phyloP scores from a whole-genome alignment of 176 grass and related monocot species.

The Carex littledalei region DNA sequence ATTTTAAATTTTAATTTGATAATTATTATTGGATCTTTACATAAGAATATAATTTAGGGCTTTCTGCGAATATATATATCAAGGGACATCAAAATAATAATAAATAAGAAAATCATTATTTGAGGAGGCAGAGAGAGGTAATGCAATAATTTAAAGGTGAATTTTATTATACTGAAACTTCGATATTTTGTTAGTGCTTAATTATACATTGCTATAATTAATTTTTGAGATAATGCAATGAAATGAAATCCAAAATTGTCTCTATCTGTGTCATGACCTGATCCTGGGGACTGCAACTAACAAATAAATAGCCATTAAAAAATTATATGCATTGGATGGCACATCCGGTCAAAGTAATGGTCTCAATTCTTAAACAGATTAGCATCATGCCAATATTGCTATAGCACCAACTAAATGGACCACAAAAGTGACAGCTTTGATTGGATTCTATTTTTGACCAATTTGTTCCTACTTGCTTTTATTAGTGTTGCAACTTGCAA shows the following conservation, averaged over 20 bases:
- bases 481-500: neutral
- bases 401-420: constrained; percentile 9
- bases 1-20: too few relatives aligned
- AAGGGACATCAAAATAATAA: too few relatives aligned
- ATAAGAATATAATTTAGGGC: too few relatives aligned
- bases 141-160: too few relatives aligned
- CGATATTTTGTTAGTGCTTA: too few relatives aligned
- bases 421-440: constrained; percentile 1
- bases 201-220: too few relatives aligned
- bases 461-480: neutral
- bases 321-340: neutral
- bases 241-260: neutral
- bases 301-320: neutral
- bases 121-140: too few relatives aligned
- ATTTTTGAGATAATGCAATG: neutral
- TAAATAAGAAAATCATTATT: too few relatives aligned
- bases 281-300: neutral
- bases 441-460: constrained; percentile 8
- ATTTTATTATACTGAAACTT: too few relatives aligned
- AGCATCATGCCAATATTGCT: neutral
- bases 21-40: too few relatives aligned
- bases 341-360: constrained; percentile 4
- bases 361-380: neutral
- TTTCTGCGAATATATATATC: too few relatives aligned
- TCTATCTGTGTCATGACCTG: neutral